Percentiles rank a stretch among this genome's conserved stretches.
Evolutionary conservation across 2,329 filamentous ascomycete species (phyloP).

Genomic region (Venturia asperata): DNA sequence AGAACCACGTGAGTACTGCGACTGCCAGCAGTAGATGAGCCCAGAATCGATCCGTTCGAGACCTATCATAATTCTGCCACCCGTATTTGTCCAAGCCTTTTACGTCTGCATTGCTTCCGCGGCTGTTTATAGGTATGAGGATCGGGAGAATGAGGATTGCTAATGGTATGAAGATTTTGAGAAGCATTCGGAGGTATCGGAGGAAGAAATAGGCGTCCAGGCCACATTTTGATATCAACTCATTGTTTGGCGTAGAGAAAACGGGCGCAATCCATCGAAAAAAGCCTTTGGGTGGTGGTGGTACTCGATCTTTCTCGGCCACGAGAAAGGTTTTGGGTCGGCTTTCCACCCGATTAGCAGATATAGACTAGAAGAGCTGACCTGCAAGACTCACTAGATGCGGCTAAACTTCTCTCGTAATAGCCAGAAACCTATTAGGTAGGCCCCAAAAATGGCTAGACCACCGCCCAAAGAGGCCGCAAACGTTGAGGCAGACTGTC

Average conservation of each 20-base stretch:
- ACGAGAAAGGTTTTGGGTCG: conserved; percentile 82
- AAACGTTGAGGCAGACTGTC: conserved; percentile 31
- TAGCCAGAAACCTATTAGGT: conserved; percentile 64
- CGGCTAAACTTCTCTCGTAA: conserved; percentile 70
- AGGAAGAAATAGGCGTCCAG: conserved; percentile 97
- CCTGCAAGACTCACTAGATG: conserved; percentile 63
- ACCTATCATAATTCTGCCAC: conserved; percentile 73
- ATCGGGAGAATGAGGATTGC: conserved; percentile 73
- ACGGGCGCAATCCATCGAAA: conserved; percentile 48
- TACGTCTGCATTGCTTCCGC: conserved; percentile 42
- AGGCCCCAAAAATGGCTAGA: conserved; percentile 31
- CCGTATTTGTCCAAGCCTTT: conserved; percentile 65
- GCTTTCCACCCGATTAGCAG: conserved; percentile 37
- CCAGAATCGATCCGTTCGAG: conserved; percentile 65
- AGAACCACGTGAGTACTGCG: conserved; percentile 73
- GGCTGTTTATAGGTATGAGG: conserved; percentile 74
- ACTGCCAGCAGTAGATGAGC: conserved; percentile 78
- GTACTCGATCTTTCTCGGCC: conserved; percentile 73
- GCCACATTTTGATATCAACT: conserved; percentile 91
- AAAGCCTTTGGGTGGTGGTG: conserved; percentile 58
- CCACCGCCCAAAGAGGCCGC: conserved; percentile 33
- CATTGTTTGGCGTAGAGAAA: conserved; percentile 65
- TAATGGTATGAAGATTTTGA: conserved; percentile 87
- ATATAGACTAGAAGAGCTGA: conserved; percentile 20
- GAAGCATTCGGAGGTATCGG: conserved; percentile 75